Evolutionary conservation across 768 basidiomycete genomes (phyloP), one percentile per base, ranked within the genome.

Genomic region (Russula ochroleuca): DNA sequence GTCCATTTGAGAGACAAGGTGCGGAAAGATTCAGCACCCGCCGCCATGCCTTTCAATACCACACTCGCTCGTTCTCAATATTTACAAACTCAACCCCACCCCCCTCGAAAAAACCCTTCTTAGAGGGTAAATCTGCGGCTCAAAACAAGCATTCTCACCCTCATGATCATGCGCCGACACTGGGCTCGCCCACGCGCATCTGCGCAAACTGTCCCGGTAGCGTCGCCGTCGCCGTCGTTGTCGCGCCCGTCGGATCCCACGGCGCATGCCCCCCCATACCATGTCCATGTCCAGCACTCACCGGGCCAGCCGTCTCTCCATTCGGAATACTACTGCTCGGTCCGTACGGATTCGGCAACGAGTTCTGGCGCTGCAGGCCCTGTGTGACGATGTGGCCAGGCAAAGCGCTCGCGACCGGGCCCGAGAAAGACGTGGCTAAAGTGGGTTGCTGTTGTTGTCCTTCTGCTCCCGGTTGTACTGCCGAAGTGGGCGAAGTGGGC

Each of bases 161-260:
- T 11, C 25, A n/a, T 19, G 21, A 23, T 65, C 64, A 65, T 33
- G 64, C 64, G 23, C 64, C 64, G 8, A 65, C 59, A 14, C 64
- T 57, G 56, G 55, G 65, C 51, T 66, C 66, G 13, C 67, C 66
- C 59, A 68, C 56, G 35, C 49, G 67, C 67, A 68, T 63, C 55
- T 63, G 66, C 41, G 66, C 52, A 51, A 68, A 64, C 47, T 68
- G 67, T 5, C 59, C 49, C 35, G 33, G 47, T 38, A 68, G 14
- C 35, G 38, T 14, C 14, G 52, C 1, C 37, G n/a, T 9, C 37
- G n/a, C 8, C 19, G 41, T 47, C 45, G 43, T n/a, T 2, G n/a
- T 19, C 3, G 19, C 19, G 3, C 9, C 43, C n/a, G 33, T 1
- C 38, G 56, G 1, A 43, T 68, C 65, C 58, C 62, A 67, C 11